These are phyloP conservation scores for Salix caprea DNA, from an alignment of 345 rosid genomes.

Conservation along the genomic window DNA sequence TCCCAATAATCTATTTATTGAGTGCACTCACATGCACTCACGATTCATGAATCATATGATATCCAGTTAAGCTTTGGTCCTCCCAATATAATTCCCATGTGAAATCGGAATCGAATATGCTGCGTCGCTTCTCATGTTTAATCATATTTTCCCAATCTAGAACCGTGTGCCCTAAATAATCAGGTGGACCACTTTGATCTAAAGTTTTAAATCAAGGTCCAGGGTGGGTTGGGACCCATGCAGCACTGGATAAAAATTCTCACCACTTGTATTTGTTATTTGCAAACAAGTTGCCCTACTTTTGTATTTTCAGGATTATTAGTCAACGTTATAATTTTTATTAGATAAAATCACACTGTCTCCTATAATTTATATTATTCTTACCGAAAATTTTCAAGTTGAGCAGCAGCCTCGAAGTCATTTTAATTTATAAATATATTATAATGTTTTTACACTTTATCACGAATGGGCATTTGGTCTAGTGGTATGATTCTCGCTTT, in stretches of 20 bases:
- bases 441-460: fast-evolving
- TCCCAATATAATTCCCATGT: neutral
- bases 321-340: no score
- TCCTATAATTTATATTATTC: no score
- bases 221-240: neutral
- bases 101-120: neutral
- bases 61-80: neutral
- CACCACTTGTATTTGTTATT: neutral
- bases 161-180: neutral
- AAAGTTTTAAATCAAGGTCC: neutral
- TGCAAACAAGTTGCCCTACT: neutral
- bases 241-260: neutral
- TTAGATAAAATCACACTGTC: no score
- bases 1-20: neutral
- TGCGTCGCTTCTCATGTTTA: neutral
- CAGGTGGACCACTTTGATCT: neutral
- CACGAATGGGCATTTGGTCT: conserved; percentile 53
- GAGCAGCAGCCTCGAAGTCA: no score
- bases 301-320: no score
- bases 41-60: conserved; percentile 8
- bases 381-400: no score
- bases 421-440: no score
- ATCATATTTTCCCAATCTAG: neutral
- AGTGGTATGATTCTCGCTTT: conserved; percentile 85
- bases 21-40: conserved; percentile 7